Conservation (phyloP, 2,329 filamentous ascomycete genomes). For the Chaetomiaceae sp. region DNA sequence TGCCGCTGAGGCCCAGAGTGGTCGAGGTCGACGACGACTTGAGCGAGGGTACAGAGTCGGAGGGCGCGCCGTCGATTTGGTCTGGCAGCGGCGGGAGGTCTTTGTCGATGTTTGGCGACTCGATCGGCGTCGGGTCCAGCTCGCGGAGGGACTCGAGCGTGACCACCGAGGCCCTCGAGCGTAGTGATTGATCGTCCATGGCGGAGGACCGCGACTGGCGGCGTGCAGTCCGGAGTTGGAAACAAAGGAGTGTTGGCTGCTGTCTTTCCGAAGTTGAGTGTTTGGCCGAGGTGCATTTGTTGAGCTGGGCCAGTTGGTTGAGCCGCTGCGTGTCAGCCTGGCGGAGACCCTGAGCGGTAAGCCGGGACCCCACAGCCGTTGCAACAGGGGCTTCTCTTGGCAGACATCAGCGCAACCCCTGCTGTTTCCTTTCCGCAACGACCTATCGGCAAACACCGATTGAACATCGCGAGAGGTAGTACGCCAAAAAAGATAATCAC, state of each 20-base stretch:
- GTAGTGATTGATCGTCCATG: constrained; percentile 36
- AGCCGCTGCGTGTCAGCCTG: not conserved
- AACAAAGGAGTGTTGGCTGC: not conserved
- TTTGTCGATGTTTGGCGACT: constrained; percentile 44
- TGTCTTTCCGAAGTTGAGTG: not conserved
- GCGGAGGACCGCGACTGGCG: not conserved
- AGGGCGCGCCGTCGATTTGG: constrained; percentile 29
- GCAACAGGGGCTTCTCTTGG: constrained; percentile 12
- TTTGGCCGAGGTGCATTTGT: constrained; percentile 11
- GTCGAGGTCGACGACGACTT: constrained; percentile 36
- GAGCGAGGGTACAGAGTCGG: constrained; percentile 29
- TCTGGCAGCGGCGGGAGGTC: constrained; percentile 39
- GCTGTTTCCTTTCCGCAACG: not conserved
- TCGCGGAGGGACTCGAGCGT: constrained; percentile 66
- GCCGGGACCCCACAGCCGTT: constrained; percentile 1
- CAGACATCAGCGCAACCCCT: constrained; percentile 10
- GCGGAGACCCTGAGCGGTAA: constrained; percentile 1
- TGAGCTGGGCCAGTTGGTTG: constrained; percentile 15
- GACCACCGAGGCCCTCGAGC: constrained; percentile 43
- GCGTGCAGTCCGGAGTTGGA: not conserved
- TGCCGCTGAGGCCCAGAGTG: constrained; percentile 55
- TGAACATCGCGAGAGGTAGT: not conserved
- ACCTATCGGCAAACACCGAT: not conserved
- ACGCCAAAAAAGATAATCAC: not conserved
- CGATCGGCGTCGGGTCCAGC: constrained; percentile 79